Conservation (phyloP, 495 filamentous ascomycete genomes). For the Xylaria bambusicola region DNA sequence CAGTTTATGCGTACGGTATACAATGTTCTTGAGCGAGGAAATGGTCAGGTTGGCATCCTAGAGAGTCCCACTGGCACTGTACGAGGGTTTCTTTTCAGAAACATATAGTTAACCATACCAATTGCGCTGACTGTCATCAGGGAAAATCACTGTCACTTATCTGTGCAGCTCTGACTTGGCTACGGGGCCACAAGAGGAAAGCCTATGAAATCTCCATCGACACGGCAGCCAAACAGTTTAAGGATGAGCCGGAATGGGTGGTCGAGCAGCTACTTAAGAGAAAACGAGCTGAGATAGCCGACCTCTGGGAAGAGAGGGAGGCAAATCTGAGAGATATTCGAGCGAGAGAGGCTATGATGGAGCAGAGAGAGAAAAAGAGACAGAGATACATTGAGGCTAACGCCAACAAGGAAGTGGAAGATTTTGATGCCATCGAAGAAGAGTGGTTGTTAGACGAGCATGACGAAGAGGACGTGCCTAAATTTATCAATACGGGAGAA, state of each 20-base stretch:
- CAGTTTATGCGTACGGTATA: constrained; percentile 91
- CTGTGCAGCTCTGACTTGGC: constrained; percentile 90
- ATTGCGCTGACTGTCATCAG: constrained; percentile 40
- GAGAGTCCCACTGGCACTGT: constrained; percentile 87
- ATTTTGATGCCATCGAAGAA: constrained; percentile 62
- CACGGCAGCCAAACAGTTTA: constrained; percentile 46
- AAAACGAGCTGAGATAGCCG: constrained; percentile 65
- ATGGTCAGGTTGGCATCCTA: constrained; percentile 80
- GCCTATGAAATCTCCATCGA: constrained; percentile 55
- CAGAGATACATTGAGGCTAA: constrained; percentile 32
- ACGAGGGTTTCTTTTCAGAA: constrained; percentile 23
- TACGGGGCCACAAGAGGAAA: constrained; percentile 78
- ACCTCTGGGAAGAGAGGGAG: constrained; percentile 72
- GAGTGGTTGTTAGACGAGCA: constrained; percentile 81
- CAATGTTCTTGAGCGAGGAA: constrained; percentile 73
- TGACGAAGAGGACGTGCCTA: constrained; percentile 65
- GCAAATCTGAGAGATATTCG: constrained; percentile 65
- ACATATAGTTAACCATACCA: no score
- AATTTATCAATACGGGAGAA: constrained; percentile 24
- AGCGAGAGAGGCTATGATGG: constrained; percentile 65
- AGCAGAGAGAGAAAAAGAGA: constrained; percentile 45
- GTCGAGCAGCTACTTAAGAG: constrained; percentile 68
- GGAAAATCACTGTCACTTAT: constrained; percentile 98
- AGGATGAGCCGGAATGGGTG: constrained; percentile 88
- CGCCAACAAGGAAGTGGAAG: constrained; percentile 30